Evolutionary conservation across 2,329 filamentous ascomycete genomes (phyloP), one percentile per base, ranked within the genome.

Genomic region (Colletotrichum liaoningense): DNA sequence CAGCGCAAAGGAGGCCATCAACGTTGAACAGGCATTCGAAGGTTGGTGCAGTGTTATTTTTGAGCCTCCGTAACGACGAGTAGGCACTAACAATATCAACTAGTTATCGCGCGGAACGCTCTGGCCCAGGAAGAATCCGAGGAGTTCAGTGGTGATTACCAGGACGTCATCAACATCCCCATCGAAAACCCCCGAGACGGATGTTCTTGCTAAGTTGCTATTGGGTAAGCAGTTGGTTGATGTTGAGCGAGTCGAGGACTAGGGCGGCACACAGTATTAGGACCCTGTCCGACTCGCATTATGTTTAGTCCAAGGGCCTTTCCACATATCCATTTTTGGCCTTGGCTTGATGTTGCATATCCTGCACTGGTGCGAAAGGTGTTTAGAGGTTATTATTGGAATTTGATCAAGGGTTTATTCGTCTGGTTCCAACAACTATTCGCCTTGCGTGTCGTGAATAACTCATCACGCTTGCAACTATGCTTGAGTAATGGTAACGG

Each of bases 131-230:
- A 99, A 86, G 97, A 98, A 85, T 96, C 95, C 1, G 96, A 98
- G 82, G 97, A 99, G 84, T 99, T 97, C 85, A 97, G 94, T 83
- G 95, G 95, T 74, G 97, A 98, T 83, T 99, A 98, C 87, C 95
- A 95, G 80, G 97, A 98, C 82, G 96, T 96, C 63, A 98, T 99
- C 85, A 97, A 98, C 83, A 98, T 99, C 83, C 95, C 98, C 84
- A 94, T 98, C 78, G 95, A 98, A 85, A 95, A 95, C 83, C 94
- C 97, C 79, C 92, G 94, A 79, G 95, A 97, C 80, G 95, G 95
- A 70, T 99, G 97, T 84, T 92, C 95, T 46, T 65, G 63, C 63
- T 65, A 65, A 65, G 63, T 28, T 38, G 73, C 24, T 56, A 26
- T 52, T 52, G 66, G n/a, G 55, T 63, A n/a, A 71, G 42, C 24